Evolutionary conservation across 2,329 filamentous ascomycete species (phyloP), one percentile per base, ranked within the genome.

Genomic region (Gnomoniopsis sp.): DNA sequence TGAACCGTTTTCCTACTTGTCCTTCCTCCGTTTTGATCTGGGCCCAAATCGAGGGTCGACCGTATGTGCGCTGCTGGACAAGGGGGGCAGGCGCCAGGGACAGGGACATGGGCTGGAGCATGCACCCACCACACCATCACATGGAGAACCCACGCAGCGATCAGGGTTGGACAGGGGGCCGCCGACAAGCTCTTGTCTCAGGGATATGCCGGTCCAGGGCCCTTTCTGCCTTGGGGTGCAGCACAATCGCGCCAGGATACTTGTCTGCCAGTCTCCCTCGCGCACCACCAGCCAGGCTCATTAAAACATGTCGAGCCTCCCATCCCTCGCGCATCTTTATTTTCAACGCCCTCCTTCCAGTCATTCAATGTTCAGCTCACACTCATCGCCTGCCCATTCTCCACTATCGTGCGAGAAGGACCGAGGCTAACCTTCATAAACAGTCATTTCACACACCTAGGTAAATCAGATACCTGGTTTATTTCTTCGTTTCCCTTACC

Each of bases 281-380:
- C 50, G 48, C 54, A 46, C 26, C 33, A 49, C 59, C 56, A 52
- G 60, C 60, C 60, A 30, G 56, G 57, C 60, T 62, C 51, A 55
- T 61, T 62, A 56, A 61, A 58, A 53, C 55, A 53, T 48, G 14
- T 60, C 41, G 48, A 44, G 44, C 53, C 54, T 61, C 58, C 60
- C 49, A 54, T 56, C 38, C 57, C 49, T 47, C 14, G 12, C 36
- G 57, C 53, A 57, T 41, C 26, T 19, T 50, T 53, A 55, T 21
- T 34, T n/a, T 19, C 7, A 17, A 6, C 26, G 36, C 52, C n/a
- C 30, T 30, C 23, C 58, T 55, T 46, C 44, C 23, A 14, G 8
- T 15, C 57, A 53, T 60, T 53, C 52, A n/a, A 58, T 57, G 38
- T 60, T 34, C 23, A 21, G 38, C 57, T 34, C 23, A 21, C 30